These are phyloP conservation scores for Platismatia glauca DNA, from an alignment of 495 filamentous ascomycete genomes.

Conservation along the genomic window DNA sequence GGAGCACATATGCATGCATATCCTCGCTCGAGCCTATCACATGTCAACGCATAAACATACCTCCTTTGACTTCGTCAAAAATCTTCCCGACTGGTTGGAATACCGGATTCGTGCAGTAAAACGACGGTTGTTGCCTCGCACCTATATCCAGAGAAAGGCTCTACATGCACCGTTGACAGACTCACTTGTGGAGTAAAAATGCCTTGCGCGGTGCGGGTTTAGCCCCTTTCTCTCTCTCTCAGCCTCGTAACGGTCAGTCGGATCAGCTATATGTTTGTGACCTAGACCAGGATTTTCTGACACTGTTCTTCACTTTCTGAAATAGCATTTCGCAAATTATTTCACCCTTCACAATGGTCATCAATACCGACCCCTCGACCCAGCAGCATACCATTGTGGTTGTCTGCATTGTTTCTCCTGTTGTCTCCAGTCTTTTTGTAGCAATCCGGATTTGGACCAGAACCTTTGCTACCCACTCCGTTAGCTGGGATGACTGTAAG, in stretches of 20 bases:
- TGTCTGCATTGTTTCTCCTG: constrained; percentile 14
- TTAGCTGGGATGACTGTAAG: constrained; percentile 25
- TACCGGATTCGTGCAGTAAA: not conserved
- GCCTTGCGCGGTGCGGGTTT: not conserved
- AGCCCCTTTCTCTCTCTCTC: not conserved
- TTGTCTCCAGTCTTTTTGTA: constrained; percentile 19
- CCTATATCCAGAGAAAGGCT: not conserved
- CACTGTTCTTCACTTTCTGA: not conserved
- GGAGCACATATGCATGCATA: not conserved
- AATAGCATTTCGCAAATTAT: not conserved
- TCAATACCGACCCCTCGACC: not conserved
- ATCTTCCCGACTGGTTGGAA: not conserved
- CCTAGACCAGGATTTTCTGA: not conserved
- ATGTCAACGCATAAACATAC: not conserved
- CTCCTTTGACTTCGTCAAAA: not conserved
- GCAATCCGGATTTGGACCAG: constrained; percentile 20
- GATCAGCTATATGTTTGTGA: not conserved
- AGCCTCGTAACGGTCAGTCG: not conserved
- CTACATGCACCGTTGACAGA: not conserved
- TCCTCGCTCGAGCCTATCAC: not conserved
- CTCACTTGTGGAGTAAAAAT: too few species aligned
- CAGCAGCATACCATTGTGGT: constrained; percentile 15
- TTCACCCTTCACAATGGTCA: not conserved
- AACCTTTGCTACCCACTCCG: constrained; percentile 14
- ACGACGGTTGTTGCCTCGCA: not conserved